Evolutionary conservation across 257 asterid species (phyloP), one percentile per base, ranked within the genome.

Genomic region (Plantago major): DNA sequence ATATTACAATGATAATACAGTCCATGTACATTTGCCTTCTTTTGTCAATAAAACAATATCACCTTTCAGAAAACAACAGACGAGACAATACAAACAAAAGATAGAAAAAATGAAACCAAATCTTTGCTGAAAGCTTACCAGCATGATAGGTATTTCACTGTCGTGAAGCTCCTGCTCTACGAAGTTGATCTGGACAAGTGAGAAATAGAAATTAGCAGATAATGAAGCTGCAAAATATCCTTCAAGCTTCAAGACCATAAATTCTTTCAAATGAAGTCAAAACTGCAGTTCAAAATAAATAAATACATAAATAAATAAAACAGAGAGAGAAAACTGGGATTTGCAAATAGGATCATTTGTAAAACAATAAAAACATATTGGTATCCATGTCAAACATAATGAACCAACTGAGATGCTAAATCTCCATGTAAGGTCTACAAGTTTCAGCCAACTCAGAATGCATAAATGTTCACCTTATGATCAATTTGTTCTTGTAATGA

Each of bases 401-500:
- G 57, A 45, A 38, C 37, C 38, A 62, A 37, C 33, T 28, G 6
- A 38, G 5, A 33, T 55, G 16, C 44, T n/a, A 73, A 58, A 45
- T 42, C 42, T 46, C 55, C 51, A 16, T 56, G 42, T 46, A 30
- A 49, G 47, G 46, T 59, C n/a, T 61, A 64, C 45, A 54, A 42
- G 7, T 2, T 42, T 3, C 38, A 45, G 9, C 33, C 17, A 58
- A 18, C 14, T 12, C 18, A 42, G 46, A 66, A 18, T 37, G 22
- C 63, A 64, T 28, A 45, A 67, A 42, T 28, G 44, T 42, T 67
- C 60, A 91, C 98, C 96, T 92, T 92, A 68, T 82, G 96, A 71
- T 83, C 75, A 62, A 84, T 78, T 74, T 92, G 97, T 73, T 89
- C 99, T 76, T 92, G 88, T 72, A 92, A 72, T 44, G 99, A 92